Conservation (phyloP, 495 filamentous ascomycete species). For the Usnea hakonensis region DNA sequence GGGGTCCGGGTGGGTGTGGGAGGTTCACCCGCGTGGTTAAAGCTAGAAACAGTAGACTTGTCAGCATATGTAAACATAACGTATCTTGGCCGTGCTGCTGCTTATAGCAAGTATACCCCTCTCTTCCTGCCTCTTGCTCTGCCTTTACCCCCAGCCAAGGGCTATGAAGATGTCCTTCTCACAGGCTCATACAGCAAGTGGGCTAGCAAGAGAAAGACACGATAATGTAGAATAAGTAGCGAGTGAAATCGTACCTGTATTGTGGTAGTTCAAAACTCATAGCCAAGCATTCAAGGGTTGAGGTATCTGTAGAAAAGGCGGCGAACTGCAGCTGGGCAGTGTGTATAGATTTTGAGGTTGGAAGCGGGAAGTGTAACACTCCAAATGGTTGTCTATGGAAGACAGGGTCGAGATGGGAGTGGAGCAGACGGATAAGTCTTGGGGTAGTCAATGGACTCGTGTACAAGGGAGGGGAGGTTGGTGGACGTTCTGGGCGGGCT, state of each 20-base stretch:
- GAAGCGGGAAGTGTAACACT: neutral
- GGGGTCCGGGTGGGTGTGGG: constrained; percentile 71
- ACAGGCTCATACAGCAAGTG: neutral
- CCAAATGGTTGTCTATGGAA: neutral
- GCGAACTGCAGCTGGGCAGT: neutral
- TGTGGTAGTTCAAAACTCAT: constrained; percentile 72
- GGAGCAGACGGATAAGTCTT: neutral
- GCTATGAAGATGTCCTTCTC: too few relatives aligned
- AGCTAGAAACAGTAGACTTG: constrained; percentile 40
- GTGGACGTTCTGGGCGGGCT: neutral
- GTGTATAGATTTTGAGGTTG: neutral
- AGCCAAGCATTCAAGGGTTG: constrained; percentile 9
- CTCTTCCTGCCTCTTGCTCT: neutral
- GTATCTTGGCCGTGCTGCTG: neutral
- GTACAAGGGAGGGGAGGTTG: too few relatives aligned
- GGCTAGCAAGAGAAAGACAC: too few relatives aligned
- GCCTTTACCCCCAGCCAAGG: neutral
- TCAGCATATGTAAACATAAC: constrained; percentile 2
- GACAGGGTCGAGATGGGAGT: neutral
- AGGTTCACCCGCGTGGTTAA: constrained; percentile 71
- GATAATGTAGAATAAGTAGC: neutral
- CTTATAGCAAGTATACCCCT: constrained; percentile 4
- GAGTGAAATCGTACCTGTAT: constrained; percentile 53
- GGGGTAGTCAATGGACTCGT: too few relatives aligned
- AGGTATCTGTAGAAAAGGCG: neutral